Evolutionary conservation across 1,284 basidiomycete species (phyloP).

Genomic region (Phylloporus sp.): DNA sequence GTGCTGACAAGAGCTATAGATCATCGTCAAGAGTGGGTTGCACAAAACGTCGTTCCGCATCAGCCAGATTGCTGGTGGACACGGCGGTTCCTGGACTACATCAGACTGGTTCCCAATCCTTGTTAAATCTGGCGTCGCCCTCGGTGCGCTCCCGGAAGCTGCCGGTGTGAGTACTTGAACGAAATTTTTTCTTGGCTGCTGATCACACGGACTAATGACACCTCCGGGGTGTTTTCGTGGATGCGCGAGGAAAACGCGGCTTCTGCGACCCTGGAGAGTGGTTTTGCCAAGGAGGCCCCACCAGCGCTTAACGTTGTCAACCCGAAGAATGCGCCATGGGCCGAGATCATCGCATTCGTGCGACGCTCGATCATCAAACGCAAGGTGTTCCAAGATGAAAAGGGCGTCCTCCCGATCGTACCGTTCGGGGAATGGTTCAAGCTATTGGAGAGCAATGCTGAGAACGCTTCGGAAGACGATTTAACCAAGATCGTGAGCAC

Average conservation of each 20-base stretch:
- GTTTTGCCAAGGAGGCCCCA: slow-evolving; percentile 5
- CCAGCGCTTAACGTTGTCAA: slow-evolving; percentile 33
- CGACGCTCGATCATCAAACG: slow-evolving; percentile 14
- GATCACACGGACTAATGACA: not conserved
- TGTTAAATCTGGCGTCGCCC: slow-evolving; percentile 33
- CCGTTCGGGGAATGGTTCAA: slow-evolving; percentile 31
- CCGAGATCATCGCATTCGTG: slow-evolving; percentile 17
- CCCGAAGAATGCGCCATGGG: slow-evolving; percentile 24
- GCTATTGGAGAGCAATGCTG: slow-evolving; percentile 24
- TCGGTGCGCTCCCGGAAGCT: slow-evolving; percentile 34
- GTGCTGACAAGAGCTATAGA: slow-evolving; percentile 11
- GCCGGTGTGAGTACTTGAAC: slow-evolving; percentile 34
- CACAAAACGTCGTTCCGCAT: slow-evolving; percentile 31
- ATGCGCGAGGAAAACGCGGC: slow-evolving; percentile 27
- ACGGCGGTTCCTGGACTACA: slow-evolving; percentile 33
- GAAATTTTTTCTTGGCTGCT: too few species aligned
- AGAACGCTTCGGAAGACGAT: slow-evolving; percentile 18
- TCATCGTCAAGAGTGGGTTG: slow-evolving; percentile 30
- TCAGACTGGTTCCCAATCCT: slow-evolving; percentile 38
- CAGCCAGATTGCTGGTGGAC: slow-evolving; percentile 36
- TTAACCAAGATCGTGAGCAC: slow-evolving; percentile 27
- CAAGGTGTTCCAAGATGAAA: not conserved
- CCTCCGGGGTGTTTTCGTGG: slow-evolving; percentile 27
- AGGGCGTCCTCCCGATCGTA: slow-evolving; percentile 22
- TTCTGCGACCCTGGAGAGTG: slow-evolving; percentile 20